Conservation (phyloP, 139 green algal genomes). For the Picocystis salinarum region DNA sequence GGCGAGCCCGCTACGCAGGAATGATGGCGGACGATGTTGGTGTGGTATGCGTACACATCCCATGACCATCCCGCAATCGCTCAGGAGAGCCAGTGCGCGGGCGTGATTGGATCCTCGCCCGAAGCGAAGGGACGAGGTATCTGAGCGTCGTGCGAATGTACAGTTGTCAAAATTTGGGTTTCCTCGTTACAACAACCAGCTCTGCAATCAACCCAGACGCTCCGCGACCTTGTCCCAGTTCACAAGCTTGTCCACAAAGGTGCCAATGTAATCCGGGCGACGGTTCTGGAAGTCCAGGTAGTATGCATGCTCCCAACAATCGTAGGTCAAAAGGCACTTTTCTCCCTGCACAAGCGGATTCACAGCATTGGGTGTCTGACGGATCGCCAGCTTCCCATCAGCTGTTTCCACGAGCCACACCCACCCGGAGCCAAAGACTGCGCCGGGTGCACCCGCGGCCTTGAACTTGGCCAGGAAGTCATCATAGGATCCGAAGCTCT, state of each 20-base stretch:
- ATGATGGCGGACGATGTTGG: too few relatives aligned
- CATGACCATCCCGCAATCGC: too few relatives aligned
- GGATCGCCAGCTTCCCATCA: conserved; percentile 60
- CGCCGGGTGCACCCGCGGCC: conserved; percentile 35
- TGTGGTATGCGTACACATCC: too few relatives aligned
- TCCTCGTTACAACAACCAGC: too few relatives aligned
- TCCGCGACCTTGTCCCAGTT: conserved; percentile 55
- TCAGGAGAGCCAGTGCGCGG: too few relatives aligned
- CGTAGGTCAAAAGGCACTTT: conserved; percentile 72
- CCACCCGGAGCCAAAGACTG: conserved; percentile 86
- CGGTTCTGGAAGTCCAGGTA: conserved; percentile 41
- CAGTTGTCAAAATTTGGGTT: too few relatives aligned
- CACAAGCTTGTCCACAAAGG: conserved; percentile 65
- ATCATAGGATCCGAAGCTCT: conserved; percentile 71
- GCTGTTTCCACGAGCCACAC: conserved; percentile 66
- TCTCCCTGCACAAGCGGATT: conserved; percentile 50
- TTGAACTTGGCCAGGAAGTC: conserved; percentile 76
- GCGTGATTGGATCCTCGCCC: too few relatives aligned
- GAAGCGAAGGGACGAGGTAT: too few relatives aligned
- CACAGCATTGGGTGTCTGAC: conserved; percentile 85
- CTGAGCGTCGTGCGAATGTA: too few relatives aligned
- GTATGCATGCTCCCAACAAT: conserved; percentile 82
- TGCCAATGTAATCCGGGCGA: conserved; percentile 57
- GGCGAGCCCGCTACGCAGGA: too few relatives aligned
- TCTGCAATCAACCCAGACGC: too few relatives aligned